Percentiles rank a stretch among this genome's conserved stretches.
phyloP scores from a whole-genome alignment of 192 early-diverging fungal genomes.

The Backusella macrospora region DNA sequence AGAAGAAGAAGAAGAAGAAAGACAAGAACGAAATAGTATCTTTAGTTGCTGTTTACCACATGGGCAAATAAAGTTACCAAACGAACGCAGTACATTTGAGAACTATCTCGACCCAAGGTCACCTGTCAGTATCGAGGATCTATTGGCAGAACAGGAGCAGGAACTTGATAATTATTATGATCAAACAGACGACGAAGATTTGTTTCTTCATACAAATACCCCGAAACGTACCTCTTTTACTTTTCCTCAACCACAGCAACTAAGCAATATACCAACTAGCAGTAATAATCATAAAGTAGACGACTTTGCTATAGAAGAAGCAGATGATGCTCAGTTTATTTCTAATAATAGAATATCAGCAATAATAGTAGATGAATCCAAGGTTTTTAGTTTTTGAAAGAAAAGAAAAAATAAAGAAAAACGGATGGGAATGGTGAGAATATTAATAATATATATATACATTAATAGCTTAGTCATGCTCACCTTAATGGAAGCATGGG shows the following conservation, averaged over 20 bases:
- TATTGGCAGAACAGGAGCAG: slow-evolving; percentile 15
- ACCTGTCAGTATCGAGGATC: slow-evolving; percentile 1
- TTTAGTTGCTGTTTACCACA: slow-evolving; percentile 8
- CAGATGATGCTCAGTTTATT: slow-evolving; percentile 16
- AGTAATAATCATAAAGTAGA: neutral
- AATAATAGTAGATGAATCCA: slow-evolving; percentile 4
- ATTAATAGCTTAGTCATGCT: neutral
- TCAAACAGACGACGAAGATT: slow-evolving; percentile 4
- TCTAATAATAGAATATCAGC: slow-evolving; percentile 21
- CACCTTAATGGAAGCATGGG: neutral
- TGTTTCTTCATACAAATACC: slow-evolving; percentile 11
- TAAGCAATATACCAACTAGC: neutral
- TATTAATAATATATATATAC: neutral
- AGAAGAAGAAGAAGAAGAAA: neutral
- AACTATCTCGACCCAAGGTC: slow-evolving; percentile 14
- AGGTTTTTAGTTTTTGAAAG: neutral
- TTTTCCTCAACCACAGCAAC: neutral
- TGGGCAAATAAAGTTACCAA: slow-evolving; percentile 3
- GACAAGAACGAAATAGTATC: neutral
- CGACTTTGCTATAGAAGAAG: neutral
- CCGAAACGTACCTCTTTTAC: slow-evolving; percentile 8
- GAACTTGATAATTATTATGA: slow-evolving; percentile 18
- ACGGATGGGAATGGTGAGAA: neutral
- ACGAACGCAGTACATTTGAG: slow-evolving; percentile 11
- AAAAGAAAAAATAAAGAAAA: too few relatives aligned